Base-by-base conservation (phyloP, 2,329 filamentous ascomycete genomes). In the Claviceps maximensis region DNA sequence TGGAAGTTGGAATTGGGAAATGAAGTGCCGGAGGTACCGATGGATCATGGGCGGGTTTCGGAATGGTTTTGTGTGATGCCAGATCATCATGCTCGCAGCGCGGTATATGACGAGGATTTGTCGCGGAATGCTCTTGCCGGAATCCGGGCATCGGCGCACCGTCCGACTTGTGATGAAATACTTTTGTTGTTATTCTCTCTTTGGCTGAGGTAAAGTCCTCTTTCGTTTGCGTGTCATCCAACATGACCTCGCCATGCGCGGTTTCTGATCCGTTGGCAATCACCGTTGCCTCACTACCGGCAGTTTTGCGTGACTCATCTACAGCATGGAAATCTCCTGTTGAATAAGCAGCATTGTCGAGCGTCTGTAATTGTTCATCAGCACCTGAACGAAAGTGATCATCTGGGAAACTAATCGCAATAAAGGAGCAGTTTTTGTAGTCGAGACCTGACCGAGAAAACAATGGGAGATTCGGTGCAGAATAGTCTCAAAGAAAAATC, bases 1-100 rank as follows among this genome's bases (percentile, higher is more conserved):
- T 59, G 9, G 58, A 56, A 42, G 57, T n/a, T 5, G 55, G 57
- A 44, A 58, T 53, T 27, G 55, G 50, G 9, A 57, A 53, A 44
- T 56, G 41, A 44, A 58, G 56, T 8, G 57, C 10, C 29, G 29
- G 48, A 9, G 54, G 55, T 3, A 48, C 41, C 40, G 53, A 25
- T 49, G 36, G 9, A 8, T 40, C 41, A 27, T 50, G 45, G n/a
- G 36, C 8, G 12, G 23, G 4, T 7, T 45, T 17, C 21, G 2
- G 19, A 19, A 21, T 40, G 19, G 38, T 21, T 15, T n/a, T 15
- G 12, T 50, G 31, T 9, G 33, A 36, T 12, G 17, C 21, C 21
- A 13, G 7, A 41, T 36, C n/a, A 29, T 23, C 21, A 45, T 55
- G 38, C 23, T 38, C 42, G 31, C 42, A 46, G 42, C 31, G 50